Evolutionary conservation across 2,329 filamentous ascomycete genomes (phyloP).

Genomic region (Verruconis gallopava): DNA sequence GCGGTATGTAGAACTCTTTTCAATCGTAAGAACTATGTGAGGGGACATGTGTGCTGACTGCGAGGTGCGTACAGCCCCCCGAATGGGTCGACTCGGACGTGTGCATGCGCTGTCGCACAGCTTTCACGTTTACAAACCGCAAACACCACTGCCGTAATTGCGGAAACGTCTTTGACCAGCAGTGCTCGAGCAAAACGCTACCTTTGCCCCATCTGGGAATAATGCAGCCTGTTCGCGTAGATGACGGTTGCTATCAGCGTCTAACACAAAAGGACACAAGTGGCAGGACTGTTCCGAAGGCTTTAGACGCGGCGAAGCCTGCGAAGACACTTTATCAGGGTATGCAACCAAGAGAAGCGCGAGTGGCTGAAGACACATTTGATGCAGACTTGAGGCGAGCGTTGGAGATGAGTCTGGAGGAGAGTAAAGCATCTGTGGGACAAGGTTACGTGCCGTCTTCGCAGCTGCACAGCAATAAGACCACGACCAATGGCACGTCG

Average conservation of each 20-base stretch:
- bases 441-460: conserved; percentile 59
- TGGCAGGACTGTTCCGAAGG: conserved; percentile 27
- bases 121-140: conserved; percentile 94
- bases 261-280: conserved; percentile 57
- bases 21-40: conserved; percentile 9
- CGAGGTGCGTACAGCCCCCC: conserved; percentile 50
- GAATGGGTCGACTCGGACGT: conserved; percentile 98
- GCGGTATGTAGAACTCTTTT: conserved; percentile 50
- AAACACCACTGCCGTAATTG: conserved; percentile 98
- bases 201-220: conserved; percentile 90
- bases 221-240: conserved; percentile 77
- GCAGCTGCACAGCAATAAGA: conserved; percentile 30
- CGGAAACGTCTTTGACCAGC: conserved; percentile 91
- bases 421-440: conserved; percentile 60
- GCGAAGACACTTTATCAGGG: conserved; percentile 48
- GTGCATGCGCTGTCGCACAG: conserved; percentile 91
- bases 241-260: conserved; percentile 89
- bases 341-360: conserved; percentile 71
- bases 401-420: conserved; percentile 92
- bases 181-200: conserved; percentile 81
- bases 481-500: conserved; percentile 24
- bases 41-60: not conserved
- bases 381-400: conserved; percentile 92
- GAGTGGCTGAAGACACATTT: conserved; percentile 61
- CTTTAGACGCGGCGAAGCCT: conserved; percentile 35